phyloP scores from a whole-genome alignment of 1,139 yeast species.

The Yamadazyma triangularis region DNA sequence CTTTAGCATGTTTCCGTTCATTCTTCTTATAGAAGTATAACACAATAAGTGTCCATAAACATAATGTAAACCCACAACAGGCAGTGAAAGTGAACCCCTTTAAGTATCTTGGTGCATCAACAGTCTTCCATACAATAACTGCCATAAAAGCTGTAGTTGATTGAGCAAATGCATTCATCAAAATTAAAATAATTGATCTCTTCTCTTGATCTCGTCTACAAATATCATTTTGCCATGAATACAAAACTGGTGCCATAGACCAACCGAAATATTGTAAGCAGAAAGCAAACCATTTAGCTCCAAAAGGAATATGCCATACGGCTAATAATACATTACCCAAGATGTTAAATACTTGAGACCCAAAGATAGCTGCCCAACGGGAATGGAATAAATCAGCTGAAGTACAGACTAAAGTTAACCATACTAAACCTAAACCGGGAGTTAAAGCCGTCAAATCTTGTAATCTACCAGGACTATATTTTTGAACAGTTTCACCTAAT shows the following conservation, averaged over 20 bases:
- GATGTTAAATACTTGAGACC: constrained; percentile 46
- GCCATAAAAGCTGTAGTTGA: constrained; percentile 42
- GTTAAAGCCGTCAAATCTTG: constrained; percentile 42
- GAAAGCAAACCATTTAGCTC: constrained; percentile 48
- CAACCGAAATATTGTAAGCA: constrained; percentile 44
- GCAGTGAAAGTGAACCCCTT: constrained; percentile 49
- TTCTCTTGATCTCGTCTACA: constrained; percentile 41
- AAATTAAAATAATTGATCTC: constrained; percentile 40
- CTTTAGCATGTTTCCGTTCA: constrained; percentile 47
- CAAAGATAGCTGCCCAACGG: constrained; percentile 53
- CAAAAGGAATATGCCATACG: constrained; percentile 42
- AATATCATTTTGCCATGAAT: constrained; percentile 44
- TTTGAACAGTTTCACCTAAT: constrained; percentile 17
- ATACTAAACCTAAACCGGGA: constrained; percentile 40
- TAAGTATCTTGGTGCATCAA: constrained; percentile 34
- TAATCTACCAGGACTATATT: constrained; percentile 27
- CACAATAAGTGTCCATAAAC: constrained; percentile 51
- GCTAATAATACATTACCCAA: constrained; percentile 40
- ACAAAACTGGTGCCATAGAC: constrained; percentile 48
- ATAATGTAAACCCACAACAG: constrained; percentile 44
- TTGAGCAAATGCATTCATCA: constrained; percentile 43
- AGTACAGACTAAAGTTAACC: constrained; percentile 38
- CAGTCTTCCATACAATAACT: constrained; percentile 46
- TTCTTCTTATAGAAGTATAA: constrained; percentile 55
- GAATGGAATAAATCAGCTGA: constrained; percentile 47